phyloP scores from a whole-genome alignment of 176 grass and related monocot species.

The Aegilops sharonensis region DNA sequence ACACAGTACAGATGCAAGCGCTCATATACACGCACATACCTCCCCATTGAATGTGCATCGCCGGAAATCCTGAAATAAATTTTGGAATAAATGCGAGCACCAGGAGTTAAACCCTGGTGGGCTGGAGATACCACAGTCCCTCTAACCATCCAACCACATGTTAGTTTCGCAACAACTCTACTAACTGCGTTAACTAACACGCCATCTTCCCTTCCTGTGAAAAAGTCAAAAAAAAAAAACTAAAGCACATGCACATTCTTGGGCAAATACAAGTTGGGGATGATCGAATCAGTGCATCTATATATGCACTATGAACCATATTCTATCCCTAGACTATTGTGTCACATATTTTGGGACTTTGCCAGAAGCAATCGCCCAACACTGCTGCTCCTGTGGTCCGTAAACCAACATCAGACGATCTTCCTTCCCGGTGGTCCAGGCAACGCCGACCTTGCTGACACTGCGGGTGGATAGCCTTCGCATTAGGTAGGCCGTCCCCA shows the following conservation, averaged over 20 bases:
- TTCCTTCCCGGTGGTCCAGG: not conserved
- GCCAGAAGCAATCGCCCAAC: not conserved
- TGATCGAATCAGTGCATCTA: not conserved
- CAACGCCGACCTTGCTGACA: conserved; percentile 12
- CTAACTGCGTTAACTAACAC: too few species aligned
- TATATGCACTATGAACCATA: not conserved
- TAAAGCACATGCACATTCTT: not conserved
- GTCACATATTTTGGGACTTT: not conserved
- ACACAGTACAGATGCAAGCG: too few species aligned
- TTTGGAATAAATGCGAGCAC: too few species aligned
- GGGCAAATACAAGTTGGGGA: not conserved
- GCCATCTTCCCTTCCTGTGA: too few species aligned
- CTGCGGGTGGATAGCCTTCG: not conserved
- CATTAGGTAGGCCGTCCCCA: conserved; percentile 4
- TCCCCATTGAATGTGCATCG: too few species aligned
- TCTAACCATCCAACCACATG: too few species aligned
- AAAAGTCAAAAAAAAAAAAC: too few species aligned
- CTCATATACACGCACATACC: too few species aligned
- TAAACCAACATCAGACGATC: not conserved
- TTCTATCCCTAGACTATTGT: not conserved
- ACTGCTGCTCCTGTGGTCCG: not conserved
- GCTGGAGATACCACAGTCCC: too few species aligned
- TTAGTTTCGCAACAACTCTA: too few species aligned
- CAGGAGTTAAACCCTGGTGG: too few species aligned
- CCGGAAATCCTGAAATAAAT: too few species aligned